Conservation (phyloP, 1,284 basidiomycete genomes). For the Trametes sp. region DNA sequence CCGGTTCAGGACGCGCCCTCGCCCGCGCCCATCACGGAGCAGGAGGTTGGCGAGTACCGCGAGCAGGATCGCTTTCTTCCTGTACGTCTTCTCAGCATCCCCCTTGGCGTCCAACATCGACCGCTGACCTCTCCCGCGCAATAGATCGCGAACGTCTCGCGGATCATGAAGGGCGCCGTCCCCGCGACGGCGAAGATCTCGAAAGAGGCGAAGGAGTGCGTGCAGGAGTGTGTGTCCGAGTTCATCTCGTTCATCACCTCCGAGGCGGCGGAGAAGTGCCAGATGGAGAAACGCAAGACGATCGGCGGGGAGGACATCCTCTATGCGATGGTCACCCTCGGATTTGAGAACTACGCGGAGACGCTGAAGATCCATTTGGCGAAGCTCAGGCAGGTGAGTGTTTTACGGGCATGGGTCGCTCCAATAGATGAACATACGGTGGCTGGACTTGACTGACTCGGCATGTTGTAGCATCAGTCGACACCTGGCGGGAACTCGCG, state of each 20-base stretch:
- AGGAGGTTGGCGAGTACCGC: conserved; percentile 90
- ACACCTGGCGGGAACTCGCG: conserved; percentile 24
- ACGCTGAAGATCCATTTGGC: conserved; percentile 89
- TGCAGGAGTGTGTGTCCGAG: conserved; percentile 96
- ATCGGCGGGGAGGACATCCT: conserved; percentile 94
- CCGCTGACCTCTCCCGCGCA: not conserved
- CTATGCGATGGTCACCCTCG: conserved; percentile 87
- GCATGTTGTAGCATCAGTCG: conserved; percentile 24
- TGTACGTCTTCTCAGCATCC: conserved; percentile 48
- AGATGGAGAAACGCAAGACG: conserved; percentile 86
- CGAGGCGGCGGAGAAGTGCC: conserved; percentile 89
- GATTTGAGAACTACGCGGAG: conserved; percentile 96
- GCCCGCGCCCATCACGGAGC: conserved; percentile 82
- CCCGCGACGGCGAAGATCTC: conserved; percentile 95
- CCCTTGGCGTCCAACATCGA: not conserved
- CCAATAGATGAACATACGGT: not conserved
- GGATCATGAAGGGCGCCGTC: conserved; percentile 93
- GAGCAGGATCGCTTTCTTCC: conserved; percentile 93
- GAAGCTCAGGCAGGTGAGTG: conserved; percentile 84
- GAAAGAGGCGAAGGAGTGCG: conserved; percentile 96
- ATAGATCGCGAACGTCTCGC: conserved; percentile 93
- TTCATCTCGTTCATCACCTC: conserved; percentile 96
- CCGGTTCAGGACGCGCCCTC: conserved; percentile 57
- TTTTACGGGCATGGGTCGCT: not conserved
- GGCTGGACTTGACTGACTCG: not conserved